These are phyloP conservation scores for Pleurotus djamor DNA, from an alignment of 768 basidiomycete genomes.

Conservation along the genomic window DNA sequence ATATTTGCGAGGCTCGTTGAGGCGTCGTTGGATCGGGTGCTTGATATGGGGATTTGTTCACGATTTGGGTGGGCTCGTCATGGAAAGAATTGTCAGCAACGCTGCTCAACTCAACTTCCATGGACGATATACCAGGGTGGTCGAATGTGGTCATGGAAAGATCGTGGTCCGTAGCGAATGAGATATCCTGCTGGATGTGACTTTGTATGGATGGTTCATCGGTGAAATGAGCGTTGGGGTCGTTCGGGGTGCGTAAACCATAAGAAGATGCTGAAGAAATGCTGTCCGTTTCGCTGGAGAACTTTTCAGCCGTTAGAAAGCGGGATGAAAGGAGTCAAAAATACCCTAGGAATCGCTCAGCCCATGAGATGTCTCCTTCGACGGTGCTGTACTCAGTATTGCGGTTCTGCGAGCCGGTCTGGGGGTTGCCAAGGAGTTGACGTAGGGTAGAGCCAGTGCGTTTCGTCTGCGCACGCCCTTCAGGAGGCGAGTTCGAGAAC, in stretches of 20 bases:
- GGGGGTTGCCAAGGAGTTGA: conserved; percentile 63
- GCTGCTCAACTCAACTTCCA: conserved; percentile 72
- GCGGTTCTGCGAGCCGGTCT: conserved; percentile 20
- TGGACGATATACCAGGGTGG: conserved; percentile 59
- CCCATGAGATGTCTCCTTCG: conserved; percentile 85
- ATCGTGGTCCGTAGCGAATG: conserved; percentile 46
- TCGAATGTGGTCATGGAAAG: conserved; percentile 35
- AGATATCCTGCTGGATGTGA: conserved; percentile 28
- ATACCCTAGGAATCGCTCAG: conserved; percentile 71
- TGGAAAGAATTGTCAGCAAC: conserved; percentile 29
- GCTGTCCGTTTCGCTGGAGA: conserved; percentile 41
- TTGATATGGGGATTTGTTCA: conserved; percentile 25
- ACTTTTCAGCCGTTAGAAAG: background rate
- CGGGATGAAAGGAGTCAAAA: conserved; percentile 14
- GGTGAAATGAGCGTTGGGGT: conserved; percentile 35
- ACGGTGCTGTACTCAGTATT: conserved; percentile 25
- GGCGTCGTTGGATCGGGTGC: conserved; percentile 46
- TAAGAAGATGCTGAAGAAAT: conserved; percentile 46
- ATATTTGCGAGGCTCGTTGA: conserved; percentile 73
- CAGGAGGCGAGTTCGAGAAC: conserved; percentile 62
- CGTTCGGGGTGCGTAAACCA: conserved; percentile 50
- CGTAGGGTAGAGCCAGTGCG: conserved; percentile 73
- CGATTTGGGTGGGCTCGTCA: conserved; percentile 6
- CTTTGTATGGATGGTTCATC: conserved; percentile 26
- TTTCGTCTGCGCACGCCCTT: conserved; percentile 51